These are phyloP conservation scores for Eimeria praecox DNA, from an alignment of 169 alveolate species.

Conservation along the genomic window DNA sequence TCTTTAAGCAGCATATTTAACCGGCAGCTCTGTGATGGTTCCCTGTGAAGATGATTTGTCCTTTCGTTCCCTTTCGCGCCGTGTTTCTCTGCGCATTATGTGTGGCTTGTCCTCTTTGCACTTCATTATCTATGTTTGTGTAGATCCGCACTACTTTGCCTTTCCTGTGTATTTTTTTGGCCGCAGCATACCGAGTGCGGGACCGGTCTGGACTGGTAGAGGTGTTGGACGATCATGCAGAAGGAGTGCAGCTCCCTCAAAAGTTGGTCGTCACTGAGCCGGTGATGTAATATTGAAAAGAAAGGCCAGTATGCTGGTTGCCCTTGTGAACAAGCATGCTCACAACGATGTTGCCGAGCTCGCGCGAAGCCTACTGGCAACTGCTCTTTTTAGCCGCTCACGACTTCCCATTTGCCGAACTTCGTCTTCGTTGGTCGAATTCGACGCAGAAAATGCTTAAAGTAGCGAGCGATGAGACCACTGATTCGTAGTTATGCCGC, in stretches of 20 bases:
- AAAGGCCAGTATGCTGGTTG: neutral
- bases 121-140: neutral
- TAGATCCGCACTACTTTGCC: neutral
- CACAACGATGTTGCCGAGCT: conserved; percentile 5
- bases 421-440: neutral
- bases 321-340: neutral
- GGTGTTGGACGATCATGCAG: conserved; percentile 41
- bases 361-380: conserved; percentile 11
- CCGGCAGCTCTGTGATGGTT: neutral
- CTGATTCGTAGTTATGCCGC: neutral
- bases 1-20: neutral
- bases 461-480: neutral
- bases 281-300: neutral
- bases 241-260: conserved; percentile 32
- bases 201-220: conserved; percentile 40
- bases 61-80: neutral
- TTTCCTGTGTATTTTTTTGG: neutral
- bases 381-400: conserved; percentile 46
- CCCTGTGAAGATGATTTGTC: neutral
- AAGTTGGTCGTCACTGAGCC: conserved; percentile 27
- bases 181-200: conserved; percentile 48
- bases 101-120: neutral
- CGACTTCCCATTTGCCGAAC: neutral
- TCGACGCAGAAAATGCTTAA: neutral
- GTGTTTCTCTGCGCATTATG: neutral